These are phyloP conservation scores for Phellopilus nigrolimitatus DNA, from an alignment of 1,284 basidiomycete genomes.

Conservation along the genomic window DNA sequence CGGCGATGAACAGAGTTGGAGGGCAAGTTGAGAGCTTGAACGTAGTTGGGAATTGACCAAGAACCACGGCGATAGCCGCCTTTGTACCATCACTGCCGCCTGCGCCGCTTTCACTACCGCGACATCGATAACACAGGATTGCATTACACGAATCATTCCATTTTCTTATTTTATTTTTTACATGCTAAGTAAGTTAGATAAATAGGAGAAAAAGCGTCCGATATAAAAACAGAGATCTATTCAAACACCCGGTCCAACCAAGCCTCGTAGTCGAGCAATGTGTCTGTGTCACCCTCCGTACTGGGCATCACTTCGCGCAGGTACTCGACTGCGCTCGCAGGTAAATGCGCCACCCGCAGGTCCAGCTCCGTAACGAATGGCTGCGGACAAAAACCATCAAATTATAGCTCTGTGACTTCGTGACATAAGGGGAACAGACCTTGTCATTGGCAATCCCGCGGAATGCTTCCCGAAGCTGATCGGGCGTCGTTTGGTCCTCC, in stretches of 20 bases:
- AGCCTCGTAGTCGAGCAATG: conserved; percentile 70
- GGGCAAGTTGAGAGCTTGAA: neutral
- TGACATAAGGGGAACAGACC: conserved; percentile 38
- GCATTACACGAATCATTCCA: neutral
- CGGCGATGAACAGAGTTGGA: neutral
- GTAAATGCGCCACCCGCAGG: conserved; percentile 81
- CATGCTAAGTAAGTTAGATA: conserved; percentile 2
- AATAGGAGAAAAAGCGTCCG: neutral
- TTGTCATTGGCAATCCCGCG: conserved; percentile 89
- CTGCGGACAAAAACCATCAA: conserved; percentile 44
- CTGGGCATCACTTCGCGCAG: conserved; percentile 71
- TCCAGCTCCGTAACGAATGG: conserved; percentile 93
- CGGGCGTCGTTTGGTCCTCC: conserved; percentile 91
- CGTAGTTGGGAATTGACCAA: neutral
- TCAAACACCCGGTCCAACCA: conserved; percentile 77
- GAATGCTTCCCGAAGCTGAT: conserved; percentile 93
- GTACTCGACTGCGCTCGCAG: conserved; percentile 77
- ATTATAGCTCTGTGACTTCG: too few relatives aligned
- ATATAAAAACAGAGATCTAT: conserved; percentile 28
- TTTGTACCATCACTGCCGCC: neutral
- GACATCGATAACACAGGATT: neutral
- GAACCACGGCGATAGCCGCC: conserved; percentile 13
- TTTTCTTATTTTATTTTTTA: neutral
- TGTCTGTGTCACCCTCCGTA: conserved; percentile 44
- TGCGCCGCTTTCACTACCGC: neutral